phyloP scores from a whole-genome alignment of 1,139 yeast species.

The Diutina sp. region DNA sequence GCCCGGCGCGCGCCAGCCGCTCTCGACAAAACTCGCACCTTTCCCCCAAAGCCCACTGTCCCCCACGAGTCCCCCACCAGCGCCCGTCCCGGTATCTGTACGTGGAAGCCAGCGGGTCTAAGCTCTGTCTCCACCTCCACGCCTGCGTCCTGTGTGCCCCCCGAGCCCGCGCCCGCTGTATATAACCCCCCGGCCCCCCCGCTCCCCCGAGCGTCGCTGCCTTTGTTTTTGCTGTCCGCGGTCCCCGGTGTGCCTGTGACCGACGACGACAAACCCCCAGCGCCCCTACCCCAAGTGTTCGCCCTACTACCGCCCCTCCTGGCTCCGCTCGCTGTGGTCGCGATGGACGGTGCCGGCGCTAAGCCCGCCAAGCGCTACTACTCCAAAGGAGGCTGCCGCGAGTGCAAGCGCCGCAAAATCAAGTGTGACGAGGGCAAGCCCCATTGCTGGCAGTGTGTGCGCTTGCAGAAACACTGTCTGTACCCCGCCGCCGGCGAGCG shows the following conservation, averaged over 20 bases:
- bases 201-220: too few relatives aligned
- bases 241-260: neutral
- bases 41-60: neutral
- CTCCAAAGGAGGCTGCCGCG: slow-evolving; percentile 26
- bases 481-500: slow-evolving; percentile 17
- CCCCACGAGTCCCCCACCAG: neutral
- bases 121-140: too few relatives aligned
- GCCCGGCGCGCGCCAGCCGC: neutral
- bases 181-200: too few relatives aligned
- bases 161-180: too few relatives aligned
- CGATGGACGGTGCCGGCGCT: neutral
- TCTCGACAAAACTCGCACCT: neutral
- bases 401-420: slow-evolving; percentile 28
- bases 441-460: slow-evolving; percentile 32
- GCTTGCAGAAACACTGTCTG: slow-evolving; percentile 20
- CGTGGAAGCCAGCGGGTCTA: neutral
- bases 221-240: neutral
- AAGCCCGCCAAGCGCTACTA: slow-evolving; percentile 9
- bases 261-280: neutral
- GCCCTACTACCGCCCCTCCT: neutral
- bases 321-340: neutral
- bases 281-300: neutral
- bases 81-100: neutral
- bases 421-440: slow-evolving; percentile 53
- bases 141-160: too few relatives aligned